phyloP scores from a whole-genome alignment of 23 red algal species.

The Gracilaria gracilis region DNA sequence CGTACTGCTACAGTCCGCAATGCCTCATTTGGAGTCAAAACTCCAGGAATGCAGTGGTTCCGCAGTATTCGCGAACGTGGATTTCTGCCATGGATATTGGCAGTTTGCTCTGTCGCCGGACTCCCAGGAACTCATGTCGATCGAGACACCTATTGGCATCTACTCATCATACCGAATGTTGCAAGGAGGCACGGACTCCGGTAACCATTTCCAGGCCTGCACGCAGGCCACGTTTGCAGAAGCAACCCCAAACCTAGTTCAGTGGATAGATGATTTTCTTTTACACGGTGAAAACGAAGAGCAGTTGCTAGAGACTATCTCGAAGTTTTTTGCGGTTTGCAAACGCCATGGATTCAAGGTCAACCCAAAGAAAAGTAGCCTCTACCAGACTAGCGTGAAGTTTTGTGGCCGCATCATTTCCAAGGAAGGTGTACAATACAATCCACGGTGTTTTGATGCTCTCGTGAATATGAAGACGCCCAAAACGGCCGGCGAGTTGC shows the following conservation, averaged over 20 bases:
- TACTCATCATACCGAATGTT: slow-evolving; percentile 24
- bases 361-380: background rate
- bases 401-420: slow-evolving; percentile 51
- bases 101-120: background rate
- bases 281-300: slow-evolving; percentile 15
- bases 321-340: slow-evolving; percentile 36
- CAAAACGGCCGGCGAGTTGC: slow-evolving; percentile 6
- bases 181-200: slow-evolving; percentile 43
- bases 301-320: background rate
- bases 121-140: slow-evolving; percentile 46
- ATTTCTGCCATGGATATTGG: too few relatives aligned
- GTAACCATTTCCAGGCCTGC: slow-evolving; percentile 39
- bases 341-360: background rate
- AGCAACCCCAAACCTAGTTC: background rate
- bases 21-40: slow-evolving; percentile 41
- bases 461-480: slow-evolving; percentile 11
- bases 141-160: slow-evolving; percentile 33
- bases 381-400: slow-evolving; percentile 11
- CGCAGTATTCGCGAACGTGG: too few relatives aligned
- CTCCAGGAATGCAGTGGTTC: too few relatives aligned
- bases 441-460: background rate
- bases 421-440: background rate
- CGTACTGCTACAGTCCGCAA: background rate
- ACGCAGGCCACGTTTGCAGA: slow-evolving; percentile 1
- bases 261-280: slow-evolving; percentile 55